Conservation (phyloP, 2,329 filamentous ascomycete genomes). For the Lecanicillium sp. region DNA sequence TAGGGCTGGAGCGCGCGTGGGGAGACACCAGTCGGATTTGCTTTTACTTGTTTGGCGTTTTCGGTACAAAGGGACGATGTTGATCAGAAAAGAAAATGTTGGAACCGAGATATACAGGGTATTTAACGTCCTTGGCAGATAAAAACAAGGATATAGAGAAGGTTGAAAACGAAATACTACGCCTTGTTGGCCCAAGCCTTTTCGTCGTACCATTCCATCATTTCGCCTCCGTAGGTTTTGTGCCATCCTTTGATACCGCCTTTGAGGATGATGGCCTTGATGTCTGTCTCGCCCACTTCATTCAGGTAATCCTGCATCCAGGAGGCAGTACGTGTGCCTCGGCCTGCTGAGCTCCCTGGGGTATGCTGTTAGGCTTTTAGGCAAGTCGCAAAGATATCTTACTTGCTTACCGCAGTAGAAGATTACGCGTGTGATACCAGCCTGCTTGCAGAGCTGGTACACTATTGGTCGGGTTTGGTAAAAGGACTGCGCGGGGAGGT, state of each 20-base stretch:
- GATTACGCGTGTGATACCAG: slow-evolving; percentile 38
- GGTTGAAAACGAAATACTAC: slow-evolving; percentile 1
- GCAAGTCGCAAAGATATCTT: background rate
- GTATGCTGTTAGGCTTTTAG: background rate
- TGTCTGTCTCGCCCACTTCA: slow-evolving; percentile 30
- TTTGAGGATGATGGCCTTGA: slow-evolving; percentile 38
- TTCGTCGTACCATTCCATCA: slow-evolving; percentile 44
- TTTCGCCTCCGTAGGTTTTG: slow-evolving; percentile 33
- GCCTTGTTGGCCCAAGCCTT: slow-evolving; percentile 21
- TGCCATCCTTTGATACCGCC: slow-evolving; percentile 50
- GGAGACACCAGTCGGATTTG: too few species aligned
- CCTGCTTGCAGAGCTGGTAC: slow-evolving; percentile 41
- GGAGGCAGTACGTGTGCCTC: slow-evolving; percentile 42
- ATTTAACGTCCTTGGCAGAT: too few species aligned
- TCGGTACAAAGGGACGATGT: slow-evolving; percentile 15
- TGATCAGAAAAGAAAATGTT: slow-evolving; percentile 12
- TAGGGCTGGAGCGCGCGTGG: slow-evolving; percentile 5
- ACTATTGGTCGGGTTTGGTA: slow-evolving; percentile 40
- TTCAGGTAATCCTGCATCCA: slow-evolving; percentile 51
- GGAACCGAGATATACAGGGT: slow-evolving; percentile 11
- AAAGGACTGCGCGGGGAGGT: slow-evolving; percentile 46
- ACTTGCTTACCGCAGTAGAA: slow-evolving; percentile 45
- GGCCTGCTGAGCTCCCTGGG: slow-evolving; percentile 40
- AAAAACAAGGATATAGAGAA: background rate
- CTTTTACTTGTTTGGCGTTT: slow-evolving; percentile 24